Evolutionary conservation across 2,329 filamentous ascomycete genomes (phyloP), one percentile per base, ranked within the genome.

Genomic region (Microsporum ferrugineum): DNA sequence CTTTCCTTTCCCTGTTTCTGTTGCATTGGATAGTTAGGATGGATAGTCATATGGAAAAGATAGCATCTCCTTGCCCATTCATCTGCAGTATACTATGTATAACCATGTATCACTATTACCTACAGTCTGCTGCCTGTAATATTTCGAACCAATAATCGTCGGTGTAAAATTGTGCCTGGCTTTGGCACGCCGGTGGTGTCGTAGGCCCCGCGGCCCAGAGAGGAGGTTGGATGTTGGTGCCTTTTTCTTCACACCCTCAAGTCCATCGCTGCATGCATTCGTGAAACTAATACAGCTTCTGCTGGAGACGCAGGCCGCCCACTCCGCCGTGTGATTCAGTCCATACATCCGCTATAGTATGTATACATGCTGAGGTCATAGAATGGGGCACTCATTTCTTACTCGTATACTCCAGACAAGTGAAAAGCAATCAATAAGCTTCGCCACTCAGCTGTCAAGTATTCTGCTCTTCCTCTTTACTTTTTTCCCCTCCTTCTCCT

Each of bases 161-260:
- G 1, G 17, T 23, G 17, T 23, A 23, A 23, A 23, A 23, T 23
- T 23, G 17, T 49, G 75, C 64, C 77, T 62, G 74, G 78, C 69
- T 79, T 79, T 65, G 78, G 77, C 23, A 79, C 76, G 31, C 78
- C 78, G 3, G 78, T 80, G 36, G 78, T 80, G 65, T 80, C 78
- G 64, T 80, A 80, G 62, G 76, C 77, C 61, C 78, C 78, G 64
- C 78, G 75, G 62, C 78, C 78, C 76, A 79, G 79, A 68, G 17
- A 23, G 17, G 17, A 23, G 17, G 17, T 23, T 23, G 17, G 17
- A 23, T 23, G 17, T 79, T 78, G 70, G 69, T 73, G n/a, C 45
- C 5, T 31, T 31, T 29, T 29, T 4, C 45, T 31, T 51, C 45
- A 51, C 45, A 29, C 27, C 23, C 45, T 29, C 27, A 51, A 27